Evolutionary conservation across 805 yeast species (phyloP).

Genomic region (Saturnispora hagleri): DNA sequence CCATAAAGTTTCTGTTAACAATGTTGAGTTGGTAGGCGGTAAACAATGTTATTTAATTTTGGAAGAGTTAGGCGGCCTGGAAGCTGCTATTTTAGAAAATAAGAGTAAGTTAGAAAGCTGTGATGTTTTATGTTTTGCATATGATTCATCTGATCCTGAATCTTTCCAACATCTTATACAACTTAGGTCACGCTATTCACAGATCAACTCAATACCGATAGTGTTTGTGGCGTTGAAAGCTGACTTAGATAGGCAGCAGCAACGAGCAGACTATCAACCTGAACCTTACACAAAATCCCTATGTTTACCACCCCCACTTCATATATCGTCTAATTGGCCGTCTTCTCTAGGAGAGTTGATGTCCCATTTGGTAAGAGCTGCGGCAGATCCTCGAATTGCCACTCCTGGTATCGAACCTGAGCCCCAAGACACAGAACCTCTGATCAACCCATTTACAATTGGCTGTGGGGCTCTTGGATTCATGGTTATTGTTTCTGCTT

Average conservation of each 20-base stretch:
- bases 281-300: conserved; percentile 70
- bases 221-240: conserved; percentile 91
- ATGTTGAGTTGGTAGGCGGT: conserved; percentile 89
- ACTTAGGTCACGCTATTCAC: conserved; percentile 49
- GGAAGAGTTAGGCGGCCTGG: conserved; percentile 84
- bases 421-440: conserved; percentile 35
- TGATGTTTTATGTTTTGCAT: conserved; percentile 82
- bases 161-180: conserved; percentile 78
- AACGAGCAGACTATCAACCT: conserved; percentile 76
- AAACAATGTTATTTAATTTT: conserved; percentile 87
- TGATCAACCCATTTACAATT: conserved; percentile 43
- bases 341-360: conserved; percentile 78
- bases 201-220: conserved; percentile 60
- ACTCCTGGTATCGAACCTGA: conserved; percentile 75
- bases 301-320: conserved; percentile 71
- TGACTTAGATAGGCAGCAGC: conserved; percentile 92
- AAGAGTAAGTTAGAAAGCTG: conserved; percentile 64
- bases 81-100: conserved; percentile 73
- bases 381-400: conserved; percentile 64
- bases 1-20: conserved; percentile 79
- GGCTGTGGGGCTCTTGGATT: conserved; percentile 66
- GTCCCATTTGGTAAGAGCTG: conserved; percentile 81
- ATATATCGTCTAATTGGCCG: conserved; percentile 85
- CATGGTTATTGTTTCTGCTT: conserved; percentile 51
- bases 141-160: conserved; percentile 94